Evolutionary conservation across 345 rosid genomes (phyloP), one percentile per base, ranked within the genome.

Genomic region (Carallia pectinifolia): DNA sequence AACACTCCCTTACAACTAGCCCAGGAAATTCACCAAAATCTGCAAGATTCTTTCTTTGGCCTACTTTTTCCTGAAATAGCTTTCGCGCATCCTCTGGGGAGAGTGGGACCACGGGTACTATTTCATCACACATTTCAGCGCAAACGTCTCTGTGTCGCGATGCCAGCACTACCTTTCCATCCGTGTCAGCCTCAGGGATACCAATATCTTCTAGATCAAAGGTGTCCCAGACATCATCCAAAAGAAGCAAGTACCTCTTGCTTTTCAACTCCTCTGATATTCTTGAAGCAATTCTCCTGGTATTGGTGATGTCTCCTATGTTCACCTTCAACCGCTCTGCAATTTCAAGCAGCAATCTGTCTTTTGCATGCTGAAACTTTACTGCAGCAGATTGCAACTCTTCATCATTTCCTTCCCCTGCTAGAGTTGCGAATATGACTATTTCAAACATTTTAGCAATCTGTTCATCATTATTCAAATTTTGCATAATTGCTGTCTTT

Each of bases 401-500:
- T 65, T 56, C 65, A 36, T 18, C 65, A 62, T 37, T 62, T n/a
- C 62, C 29, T 0, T 61, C 81, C 16, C 62, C 58, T 12, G 68
- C 58, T 19, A 66, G 55, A 5, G 73, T 65, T 7, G 62, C 74
- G 69, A 76, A 81, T 19, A 81, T 72, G 34, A 78, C 78, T 2
- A 75, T 65, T 47, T 81, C 82, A 27, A 81, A 81, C 66, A 75
- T 75, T 66, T 62, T 54, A 38, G 73, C 54, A 1, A 75, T 64
- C 23, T 69, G 58, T 18, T 78, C 54, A 61, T 68, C 39, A 40
- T 78, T 67, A 47, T 81, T 78, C 73, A 81, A 55, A 64, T 82
- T 82, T 50, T 74, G 74, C 81, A 79, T 73, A 7, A 82, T 67
- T 6, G 83, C 53, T 18, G 85, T 73, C 74, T 82, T 82, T 10